Evolutionary conservation across 1,284 basidiomycete genomes (phyloP), one percentile per base, ranked within the genome.

Genomic region (Moniliophthora roreri): DNA sequence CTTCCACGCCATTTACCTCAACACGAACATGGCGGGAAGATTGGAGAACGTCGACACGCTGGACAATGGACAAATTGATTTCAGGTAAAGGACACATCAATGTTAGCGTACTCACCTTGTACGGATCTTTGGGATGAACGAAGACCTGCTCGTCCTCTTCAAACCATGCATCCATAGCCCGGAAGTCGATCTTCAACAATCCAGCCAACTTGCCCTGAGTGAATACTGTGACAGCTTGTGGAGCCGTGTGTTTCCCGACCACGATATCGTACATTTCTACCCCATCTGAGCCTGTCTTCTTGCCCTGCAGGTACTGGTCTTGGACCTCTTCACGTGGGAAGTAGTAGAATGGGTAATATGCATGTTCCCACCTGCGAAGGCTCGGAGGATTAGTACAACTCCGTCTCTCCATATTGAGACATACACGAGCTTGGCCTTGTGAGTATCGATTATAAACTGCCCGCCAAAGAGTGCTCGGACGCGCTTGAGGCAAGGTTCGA

Each of bases 121-220:
- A 86, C 0, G 84, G 84, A 62, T 87, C 83, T 59, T 82, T 85
- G 6, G 83, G 80, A 58, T 87, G 84, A 2, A 75, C 71, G 52
- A 74, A 81, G 34, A 85, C 76, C 55, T 79, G 65, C 52, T 87
- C 81, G 40, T 85, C 84, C 58, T 87, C 85, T 66, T 87, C 84
- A 51, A 86, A 83, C 84, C 84, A 86, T 1, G 77, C 76, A 57
- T 85, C 82, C 63, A 78, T 75, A 13, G 74, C 73, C 16, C 64
- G 64, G 53, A 84, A 84, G 13, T 66, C 63, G 54, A 87, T 63
- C 52, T 75, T 79, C 28, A 80, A 66, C 23, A 85, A 68, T 1
- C 78, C 79, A 11, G 67, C 65, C 11, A 84, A 65, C 18, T 73
- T 69, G 8, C 78, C 34, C 7, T 55, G 75, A 18, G 66, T 69